Evolutionary conservation across 1,284 basidiomycete species (phyloP), one percentile per base, ranked within the genome.

Genomic region (Tylopilus orsonianus): DNA sequence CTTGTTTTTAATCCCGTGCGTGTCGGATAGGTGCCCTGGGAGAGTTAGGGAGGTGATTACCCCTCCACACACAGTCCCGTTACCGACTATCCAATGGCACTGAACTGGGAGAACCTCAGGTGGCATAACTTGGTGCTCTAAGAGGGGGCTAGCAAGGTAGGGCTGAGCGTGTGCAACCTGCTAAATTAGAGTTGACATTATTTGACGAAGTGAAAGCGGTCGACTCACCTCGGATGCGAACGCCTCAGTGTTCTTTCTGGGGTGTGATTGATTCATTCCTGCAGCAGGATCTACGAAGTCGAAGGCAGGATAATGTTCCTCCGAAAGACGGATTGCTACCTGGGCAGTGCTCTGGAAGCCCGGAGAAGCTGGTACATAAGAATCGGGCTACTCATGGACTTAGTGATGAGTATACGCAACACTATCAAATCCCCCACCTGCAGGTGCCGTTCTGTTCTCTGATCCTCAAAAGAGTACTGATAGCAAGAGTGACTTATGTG

Each of bases 1-100:
- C 38, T 9, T 39, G 0, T 48, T 35, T 32, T 23, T 49, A 19
- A 63, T 54, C 16, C 46, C 50, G 8, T 65, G 59, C 6, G 29
- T 13, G 29, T 13, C 13, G 4, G 49, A 29, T 7, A 65, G 39
- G 36, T 67, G 63, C 4, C 8, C 41, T 0, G 53, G 20, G 23
- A 58, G 26, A 29, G 4, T 42, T 36, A 3, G 20, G 1, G 0
- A 2, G 1, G 36, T 54, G 29, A 63, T 1, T 6, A 2, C 0
- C 3, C 32, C 20, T 2, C 19, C n/a, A 23, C 59, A 61, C 6
- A 49, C 0, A 14, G 13, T 3, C 3, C 49, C 52, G 5, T 47
- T 32, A 9, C 8, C 37, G 4, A 12, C 1, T 20, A 9, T 18
- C 59, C 59, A 61, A 13, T 33, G 0, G 30, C 59, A 61, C 5